Evolutionary conservation across 2,329 filamentous ascomycete genomes (phyloP).

Genomic region (Colletotrichum liaoningense): DNA sequence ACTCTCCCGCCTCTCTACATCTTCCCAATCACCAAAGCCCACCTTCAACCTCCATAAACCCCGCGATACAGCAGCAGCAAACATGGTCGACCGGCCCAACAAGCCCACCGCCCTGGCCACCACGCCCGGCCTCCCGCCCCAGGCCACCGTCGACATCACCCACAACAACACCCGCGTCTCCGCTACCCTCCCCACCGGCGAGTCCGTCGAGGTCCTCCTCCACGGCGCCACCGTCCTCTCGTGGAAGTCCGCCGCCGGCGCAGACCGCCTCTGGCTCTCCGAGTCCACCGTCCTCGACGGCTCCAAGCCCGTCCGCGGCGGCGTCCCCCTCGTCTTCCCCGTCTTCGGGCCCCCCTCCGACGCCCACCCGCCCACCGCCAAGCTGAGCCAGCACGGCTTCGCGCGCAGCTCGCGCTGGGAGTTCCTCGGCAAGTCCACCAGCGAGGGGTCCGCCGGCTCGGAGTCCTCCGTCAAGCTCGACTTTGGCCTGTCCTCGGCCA

Average conservation of each 20-base stretch:
- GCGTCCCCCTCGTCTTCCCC: conserved; percentile 92
- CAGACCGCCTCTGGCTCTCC: conserved; percentile 89
- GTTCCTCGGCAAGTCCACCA: conserved; percentile 85
- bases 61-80: conserved; percentile 6
- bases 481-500: conserved; percentile 85
- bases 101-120: conserved; percentile 83
- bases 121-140: conserved; percentile 79
- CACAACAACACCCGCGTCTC: conserved; percentile 78
- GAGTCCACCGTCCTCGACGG: conserved; percentile 85
- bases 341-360: conserved; percentile 88
- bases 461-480: conserved; percentile 84
- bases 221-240: conserved; percentile 92
- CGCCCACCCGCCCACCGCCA: conserved; percentile 76
- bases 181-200: conserved; percentile 86
- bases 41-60: background rate
- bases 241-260: conserved; percentile 85
- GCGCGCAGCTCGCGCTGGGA: conserved; percentile 93
- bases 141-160: conserved; percentile 79
- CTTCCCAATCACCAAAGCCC: conserved; percentile 1
- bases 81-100: conserved; percentile 85
- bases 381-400: conserved; percentile 93
- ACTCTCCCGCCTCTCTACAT: background rate
- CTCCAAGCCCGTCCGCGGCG: conserved; percentile 88
- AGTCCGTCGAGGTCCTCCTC: conserved; percentile 87
- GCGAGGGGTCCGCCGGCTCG: conserved; percentile 49